phyloP scores from a whole-genome alignment of 129 eudicot species.

The Ambrosia artemisiifolia region DNA sequence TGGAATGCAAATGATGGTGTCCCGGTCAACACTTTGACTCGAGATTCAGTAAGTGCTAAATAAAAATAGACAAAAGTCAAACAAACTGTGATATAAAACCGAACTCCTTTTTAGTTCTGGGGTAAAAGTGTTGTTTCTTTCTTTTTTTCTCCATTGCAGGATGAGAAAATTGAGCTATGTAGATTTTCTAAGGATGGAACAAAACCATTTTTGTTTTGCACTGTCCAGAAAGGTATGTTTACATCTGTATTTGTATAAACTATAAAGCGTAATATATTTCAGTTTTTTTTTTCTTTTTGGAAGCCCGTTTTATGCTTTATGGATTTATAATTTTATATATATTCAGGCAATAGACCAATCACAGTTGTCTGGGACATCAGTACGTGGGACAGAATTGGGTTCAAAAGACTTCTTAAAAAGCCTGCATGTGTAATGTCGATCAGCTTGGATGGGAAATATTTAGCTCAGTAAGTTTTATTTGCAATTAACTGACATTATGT shows the following conservation, averaged over 20 bases:
- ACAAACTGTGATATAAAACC: not conserved
- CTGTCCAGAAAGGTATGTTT: constrained; percentile 74
- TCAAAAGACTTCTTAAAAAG: constrained; percentile 65
- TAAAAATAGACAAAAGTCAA: not conserved
- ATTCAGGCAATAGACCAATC: constrained; percentile 54
- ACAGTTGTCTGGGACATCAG: constrained; percentile 92
- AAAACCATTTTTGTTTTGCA: constrained; percentile 83
- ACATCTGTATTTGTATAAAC: constrained; percentile 3
- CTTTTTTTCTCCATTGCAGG: constrained; percentile 41
- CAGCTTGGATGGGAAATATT: constrained; percentile 92
- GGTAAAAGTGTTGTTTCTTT: constrained; percentile 13
- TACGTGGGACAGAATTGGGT: constrained; percentile 84
- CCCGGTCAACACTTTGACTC: constrained; percentile 68
- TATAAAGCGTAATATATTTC: too few species aligned
- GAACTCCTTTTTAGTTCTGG: constrained; percentile 5
- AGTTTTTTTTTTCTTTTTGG: not conserved
- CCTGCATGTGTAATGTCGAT: constrained; percentile 85
- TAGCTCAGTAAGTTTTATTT: constrained; percentile 71
- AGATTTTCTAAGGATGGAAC: constrained; percentile 95
- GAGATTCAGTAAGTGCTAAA: constrained; percentile 55
- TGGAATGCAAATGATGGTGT: constrained; percentile 91
- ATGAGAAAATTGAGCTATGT: constrained; percentile 85
- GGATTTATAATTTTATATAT: not conserved
- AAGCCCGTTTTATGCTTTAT: constrained; percentile 4
- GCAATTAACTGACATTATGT: not conserved